Evolutionary conservation across 305 asterid species (phyloP).

Genomic region (Fraxinus dipetala): DNA sequence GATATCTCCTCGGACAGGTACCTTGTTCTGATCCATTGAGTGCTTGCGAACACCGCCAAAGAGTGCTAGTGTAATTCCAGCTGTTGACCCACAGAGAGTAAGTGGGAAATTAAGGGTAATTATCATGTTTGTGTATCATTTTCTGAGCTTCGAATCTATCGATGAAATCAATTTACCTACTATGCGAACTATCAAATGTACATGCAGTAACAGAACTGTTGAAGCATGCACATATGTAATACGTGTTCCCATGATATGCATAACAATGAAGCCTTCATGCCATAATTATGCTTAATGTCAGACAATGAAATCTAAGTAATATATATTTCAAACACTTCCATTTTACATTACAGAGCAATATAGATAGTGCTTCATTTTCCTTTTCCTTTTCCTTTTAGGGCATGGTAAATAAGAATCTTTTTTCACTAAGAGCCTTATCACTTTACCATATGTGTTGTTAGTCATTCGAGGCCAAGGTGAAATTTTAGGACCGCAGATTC

Average conservation of each 20-base stretch:
- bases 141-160: conserved; percentile 13
- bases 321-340: neutral
- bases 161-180: conserved; percentile 11
- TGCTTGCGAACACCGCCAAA: conserved; percentile 95
- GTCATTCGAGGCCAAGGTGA: neutral
- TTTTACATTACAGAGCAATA: conserved; percentile 7
- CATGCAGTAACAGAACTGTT: conserved; percentile 20
- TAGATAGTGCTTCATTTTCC: conserved; percentile 3
- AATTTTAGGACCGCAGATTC: conserved; percentile 4
- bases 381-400: neutral
- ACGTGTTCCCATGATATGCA: conserved; percentile 6
- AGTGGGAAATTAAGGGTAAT: conserved; percentile 6
- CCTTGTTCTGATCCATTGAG: conserved; percentile 95
- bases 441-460: neutral
- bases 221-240: neutral
- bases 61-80: conserved; percentile 78
- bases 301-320: neutral
- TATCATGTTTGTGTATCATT: conserved; percentile 4
- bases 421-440: neutral
- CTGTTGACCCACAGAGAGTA: conserved; percentile 40
- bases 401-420: neutral
- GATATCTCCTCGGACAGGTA: conserved; percentile 96
- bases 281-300: neutral
- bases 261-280: neutral
- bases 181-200: conserved; percentile 18